phyloP scores from a whole-genome alignment of 2,329 filamentous ascomycete species.

The Fusarium incarnatum region DNA sequence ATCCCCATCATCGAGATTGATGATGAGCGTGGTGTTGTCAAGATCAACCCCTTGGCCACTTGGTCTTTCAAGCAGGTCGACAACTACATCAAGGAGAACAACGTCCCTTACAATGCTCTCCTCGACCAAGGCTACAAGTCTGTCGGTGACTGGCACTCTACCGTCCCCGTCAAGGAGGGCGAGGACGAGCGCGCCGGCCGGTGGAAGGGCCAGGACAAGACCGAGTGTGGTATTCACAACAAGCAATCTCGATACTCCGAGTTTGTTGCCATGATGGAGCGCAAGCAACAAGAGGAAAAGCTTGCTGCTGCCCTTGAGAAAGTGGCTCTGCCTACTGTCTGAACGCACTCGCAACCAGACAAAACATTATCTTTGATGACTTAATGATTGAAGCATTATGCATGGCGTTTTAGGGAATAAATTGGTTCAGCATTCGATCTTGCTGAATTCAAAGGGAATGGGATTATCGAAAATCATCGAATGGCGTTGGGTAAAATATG shows the following conservation, averaged over 20 bases:
- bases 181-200: slow-evolving; percentile 96
- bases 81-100: slow-evolving; percentile 84
- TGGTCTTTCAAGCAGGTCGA: slow-evolving; percentile 94
- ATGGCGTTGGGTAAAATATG: slow-evolving; percentile 41
- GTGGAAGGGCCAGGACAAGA: slow-evolving; percentile 97
- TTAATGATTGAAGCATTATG: slow-evolving; percentile 47
- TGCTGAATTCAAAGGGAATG: slow-evolving; percentile 17
- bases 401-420: slow-evolving; percentile 44
- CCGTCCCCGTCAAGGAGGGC: slow-evolving; percentile 85
- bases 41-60: slow-evolving; percentile 96
- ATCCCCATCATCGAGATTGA: slow-evolving; percentile 94
- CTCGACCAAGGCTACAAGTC: slow-evolving; percentile 98
- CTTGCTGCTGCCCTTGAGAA: slow-evolving; percentile 47
- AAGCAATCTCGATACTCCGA: slow-evolving; percentile 93
- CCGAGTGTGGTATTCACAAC: slow-evolving; percentile 99
- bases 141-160: slow-evolving; percentile 98
- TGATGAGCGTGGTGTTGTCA: slow-evolving; percentile 87
- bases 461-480: slow-evolving; percentile 32
- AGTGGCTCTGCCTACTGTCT: slow-evolving; percentile 45
- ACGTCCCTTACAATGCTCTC: slow-evolving; percentile 93
- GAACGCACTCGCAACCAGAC: slow-evolving; percentile 39
- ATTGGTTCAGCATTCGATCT: slow-evolving; percentile 20
- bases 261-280: slow-evolving; percentile 80
- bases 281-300: slow-evolving; percentile 68
- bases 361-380: slow-evolving; percentile 41